Conservation (phyloP, 129 eudicot genomes). For the Calendula officinalis region DNA sequence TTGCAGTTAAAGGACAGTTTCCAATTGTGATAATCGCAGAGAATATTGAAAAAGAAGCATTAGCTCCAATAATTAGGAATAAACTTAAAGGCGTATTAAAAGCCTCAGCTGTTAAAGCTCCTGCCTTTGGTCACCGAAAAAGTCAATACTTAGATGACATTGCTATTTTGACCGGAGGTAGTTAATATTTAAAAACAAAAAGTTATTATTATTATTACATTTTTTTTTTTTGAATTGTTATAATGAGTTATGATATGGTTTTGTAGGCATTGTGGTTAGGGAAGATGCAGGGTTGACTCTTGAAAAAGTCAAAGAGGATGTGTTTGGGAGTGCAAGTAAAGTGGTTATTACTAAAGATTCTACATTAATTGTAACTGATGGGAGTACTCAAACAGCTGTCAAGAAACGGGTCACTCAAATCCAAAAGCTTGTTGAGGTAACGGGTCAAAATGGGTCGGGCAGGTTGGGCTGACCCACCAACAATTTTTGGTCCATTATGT, state of each 20-base stretch:
- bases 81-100: conserved; percentile 72
- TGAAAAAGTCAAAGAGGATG: conserved; percentile 51
- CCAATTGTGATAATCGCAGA: conserved; percentile 80
- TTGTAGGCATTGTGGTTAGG: conserved; percentile 76
- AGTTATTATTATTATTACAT: background rate
- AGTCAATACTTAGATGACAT: conserved; percentile 91
- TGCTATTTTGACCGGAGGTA: conserved; percentile 91
- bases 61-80: conserved; percentile 76
- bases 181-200: background rate
- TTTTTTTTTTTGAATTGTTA: background rate
- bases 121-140: conserved; percentile 79
- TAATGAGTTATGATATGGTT: conserved; percentile 4
- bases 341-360: conserved; percentile 80
- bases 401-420: conserved; percentile 61
- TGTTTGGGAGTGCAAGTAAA: conserved; percentile 65
- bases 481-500: no score
- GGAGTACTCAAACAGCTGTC: conserved; percentile 69
- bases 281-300: conserved; percentile 72
- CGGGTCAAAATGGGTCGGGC: background rate
- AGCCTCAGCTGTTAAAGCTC: conserved; percentile 93
- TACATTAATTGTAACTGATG: conserved; percentile 82
- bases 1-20: conserved; percentile 56
- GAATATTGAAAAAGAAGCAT: conserved; percentile 83
- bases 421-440: conserved; percentile 68
- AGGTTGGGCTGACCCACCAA: no score